Base-by-base conservation (phyloP, 306 rosid species). In the Sicyos edulis region DNA sequence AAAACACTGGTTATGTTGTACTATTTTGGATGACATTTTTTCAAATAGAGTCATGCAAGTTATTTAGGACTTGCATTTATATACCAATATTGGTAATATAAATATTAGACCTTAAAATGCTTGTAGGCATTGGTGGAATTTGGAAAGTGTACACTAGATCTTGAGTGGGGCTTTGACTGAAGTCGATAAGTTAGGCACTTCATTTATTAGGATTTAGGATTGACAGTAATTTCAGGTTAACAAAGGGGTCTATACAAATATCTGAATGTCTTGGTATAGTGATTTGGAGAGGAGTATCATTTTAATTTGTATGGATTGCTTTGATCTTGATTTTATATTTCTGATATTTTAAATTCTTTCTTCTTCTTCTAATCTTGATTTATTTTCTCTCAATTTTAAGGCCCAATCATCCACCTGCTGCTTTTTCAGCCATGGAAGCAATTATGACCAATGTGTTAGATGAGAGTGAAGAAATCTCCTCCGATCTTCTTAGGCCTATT, bases 391-490 rank as follows among this genome's bases (percentile, higher is more conserved):
- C 74, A 77, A 79, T 82, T 70, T 64, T 78, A 71, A 88, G 96
- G 90, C 70, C 84, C 79, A 72, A 76, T 67, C 95, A 85, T 80
- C 87, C 90, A 5, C 61, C 34, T 26, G 42, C 75, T 69, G 87
- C 78, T 55, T 78, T 84, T 75, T 69, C 77, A 59, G 78, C 84
- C 54, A 86, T 92, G 88, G 87, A 87, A 82, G 19, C 65, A 32
- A 83, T 92, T 82, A 86, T 92, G 96, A 86, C 81, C 8, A 22
- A 76, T 78, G 79, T 85, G 59, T 54, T 92, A 32, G 63, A 86
- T 3, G 96, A 89, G 75, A 85, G 89, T 59, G 97, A 92, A 60
- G 88, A 84, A 37, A 75, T 89, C 76, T 83, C 97, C 15, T 9
- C 71, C 4, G 86, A 83, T 78, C 85, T 88, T 80, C 87, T 92